phyloP scores from a whole-genome alignment of 768 basidiomycete species.

The Leucosporidium yakuticum region DNA sequence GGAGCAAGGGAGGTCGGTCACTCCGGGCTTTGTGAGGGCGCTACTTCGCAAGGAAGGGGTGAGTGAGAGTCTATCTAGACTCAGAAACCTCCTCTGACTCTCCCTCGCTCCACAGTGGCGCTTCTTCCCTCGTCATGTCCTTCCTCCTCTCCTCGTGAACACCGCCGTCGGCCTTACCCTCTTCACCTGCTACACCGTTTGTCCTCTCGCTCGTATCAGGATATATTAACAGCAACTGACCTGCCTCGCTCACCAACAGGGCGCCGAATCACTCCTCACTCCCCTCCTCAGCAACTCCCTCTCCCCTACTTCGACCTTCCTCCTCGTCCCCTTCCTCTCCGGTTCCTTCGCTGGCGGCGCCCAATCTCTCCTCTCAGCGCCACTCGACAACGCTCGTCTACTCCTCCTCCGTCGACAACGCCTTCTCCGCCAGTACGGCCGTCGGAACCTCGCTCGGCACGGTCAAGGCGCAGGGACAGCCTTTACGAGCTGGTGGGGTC shows the following conservation, averaged over 20 bases:
- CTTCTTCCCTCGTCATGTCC: constrained; percentile 28
- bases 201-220: no score
- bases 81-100: not conserved
- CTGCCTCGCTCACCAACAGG: not conserved
- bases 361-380: constrained; percentile 36
- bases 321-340: constrained; percentile 33
- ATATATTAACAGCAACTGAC: no score
- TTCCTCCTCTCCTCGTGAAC: constrained; percentile 35
- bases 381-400: constrained; percentile 38
- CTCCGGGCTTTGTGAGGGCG: constrained; percentile 14
- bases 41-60: constrained; percentile 25
- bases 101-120: constrained; percentile 12
- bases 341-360: constrained; percentile 35
- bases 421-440: constrained; percentile 15
- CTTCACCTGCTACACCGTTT: constrained; percentile 31
- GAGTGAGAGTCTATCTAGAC: not conserved
- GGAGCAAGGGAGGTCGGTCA: constrained; percentile 21
- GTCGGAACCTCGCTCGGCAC: constrained; percentile 2
- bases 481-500: constrained; percentile 19
- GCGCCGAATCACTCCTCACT: not conserved
- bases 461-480: not conserved
- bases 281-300: not conserved
- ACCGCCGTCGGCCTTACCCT: constrained; percentile 35
- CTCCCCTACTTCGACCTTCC: not conserved
- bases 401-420: constrained; percentile 32